phyloP scores from a whole-genome alignment of 345 rosid genomes.

The Psidium guajava region DNA sequence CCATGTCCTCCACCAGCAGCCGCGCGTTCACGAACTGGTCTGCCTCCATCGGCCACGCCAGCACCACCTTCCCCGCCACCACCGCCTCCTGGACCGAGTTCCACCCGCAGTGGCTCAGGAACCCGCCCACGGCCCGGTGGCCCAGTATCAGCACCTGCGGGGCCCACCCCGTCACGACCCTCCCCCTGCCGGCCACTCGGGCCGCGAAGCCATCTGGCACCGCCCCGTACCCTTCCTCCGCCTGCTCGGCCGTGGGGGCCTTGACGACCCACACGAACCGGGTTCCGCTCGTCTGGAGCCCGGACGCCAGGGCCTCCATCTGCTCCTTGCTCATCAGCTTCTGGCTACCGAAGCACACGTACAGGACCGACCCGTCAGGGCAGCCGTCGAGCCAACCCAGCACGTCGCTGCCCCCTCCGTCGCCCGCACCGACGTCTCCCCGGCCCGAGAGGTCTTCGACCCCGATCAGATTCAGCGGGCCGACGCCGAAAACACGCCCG shows the following conservation, averaged over 20 bases:
- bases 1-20: constrained; percentile 42
- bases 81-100: constrained; percentile 33
- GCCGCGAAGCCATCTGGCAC: constrained; percentile 38
- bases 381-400: constrained; percentile 48
- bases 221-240: constrained; percentile 3
- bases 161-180: constrained; percentile 42
- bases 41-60: constrained; percentile 67
- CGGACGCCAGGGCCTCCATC: constrained; percentile 32
- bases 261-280: constrained; percentile 56
- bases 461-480: constrained; percentile 43
- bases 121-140: constrained; percentile 50
- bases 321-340: constrained; percentile 25
- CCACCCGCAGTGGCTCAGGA: constrained; percentile 11
- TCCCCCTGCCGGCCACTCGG: constrained; percentile 29
- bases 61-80: constrained; percentile 20
- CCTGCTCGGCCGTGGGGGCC: constrained; percentile 7
- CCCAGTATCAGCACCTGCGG: constrained; percentile 37
- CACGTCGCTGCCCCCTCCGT: not conserved
- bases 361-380: constrained; percentile 39
- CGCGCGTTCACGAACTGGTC: constrained; percentile 47
- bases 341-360: constrained; percentile 63
- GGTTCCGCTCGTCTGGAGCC: constrained; percentile 38
- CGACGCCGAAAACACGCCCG: constrained; percentile 37
- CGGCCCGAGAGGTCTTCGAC: not conserved
- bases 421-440: not conserved